Conservation (phyloP, 1,139 yeast species). For the Lodderomyces pseudojiufengensis region DNA sequence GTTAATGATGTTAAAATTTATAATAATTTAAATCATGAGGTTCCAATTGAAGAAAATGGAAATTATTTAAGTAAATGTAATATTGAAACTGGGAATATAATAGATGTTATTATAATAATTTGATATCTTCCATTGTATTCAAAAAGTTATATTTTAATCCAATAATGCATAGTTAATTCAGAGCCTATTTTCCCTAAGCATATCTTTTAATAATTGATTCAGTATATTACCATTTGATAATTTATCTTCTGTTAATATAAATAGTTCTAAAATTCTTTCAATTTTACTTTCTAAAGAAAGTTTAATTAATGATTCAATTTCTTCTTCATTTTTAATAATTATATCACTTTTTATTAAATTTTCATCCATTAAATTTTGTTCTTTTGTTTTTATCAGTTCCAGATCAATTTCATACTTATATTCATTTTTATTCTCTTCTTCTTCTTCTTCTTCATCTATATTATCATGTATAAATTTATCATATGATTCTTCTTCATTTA, state of each 20-base stretch:
- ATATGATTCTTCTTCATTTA: neutral
- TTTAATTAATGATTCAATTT: slow-evolving; percentile 22
- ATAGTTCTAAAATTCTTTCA: slow-evolving; percentile 53
- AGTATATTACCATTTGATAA: too few relatives aligned
- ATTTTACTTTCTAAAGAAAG: slow-evolving; percentile 44
- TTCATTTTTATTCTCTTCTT: neutral
- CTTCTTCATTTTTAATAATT: slow-evolving; percentile 23
- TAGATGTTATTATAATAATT: slow-evolving; percentile 42
- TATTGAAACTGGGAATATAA: slow-evolving; percentile 64
- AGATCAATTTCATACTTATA: neutral
- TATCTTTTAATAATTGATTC: too few relatives aligned
- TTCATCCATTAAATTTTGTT: slow-evolving; percentile 2
- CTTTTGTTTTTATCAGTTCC: neutral
- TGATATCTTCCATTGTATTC: slow-evolving; percentile 23
- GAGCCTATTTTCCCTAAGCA: too few relatives aligned
- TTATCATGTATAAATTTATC: slow-evolving; percentile 4
- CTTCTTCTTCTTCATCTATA: slow-evolving; percentile 1
- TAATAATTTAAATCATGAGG: slow-evolving; percentile 27
- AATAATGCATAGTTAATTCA: too few relatives aligned
- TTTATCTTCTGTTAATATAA: slow-evolving; percentile 58
- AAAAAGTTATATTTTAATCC: slow-evolving; percentile 33
- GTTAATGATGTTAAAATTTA: slow-evolving; percentile 26
- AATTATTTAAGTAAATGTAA: slow-evolving; percentile 56
- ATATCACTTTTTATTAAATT: slow-evolving; percentile 1
- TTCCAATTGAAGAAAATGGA: slow-evolving; percentile 30